These are phyloP conservation scores for Hypoxylon sp. DNA, from an alignment of 2,329 filamentous ascomycete genomes.

Conservation along the genomic window DNA sequence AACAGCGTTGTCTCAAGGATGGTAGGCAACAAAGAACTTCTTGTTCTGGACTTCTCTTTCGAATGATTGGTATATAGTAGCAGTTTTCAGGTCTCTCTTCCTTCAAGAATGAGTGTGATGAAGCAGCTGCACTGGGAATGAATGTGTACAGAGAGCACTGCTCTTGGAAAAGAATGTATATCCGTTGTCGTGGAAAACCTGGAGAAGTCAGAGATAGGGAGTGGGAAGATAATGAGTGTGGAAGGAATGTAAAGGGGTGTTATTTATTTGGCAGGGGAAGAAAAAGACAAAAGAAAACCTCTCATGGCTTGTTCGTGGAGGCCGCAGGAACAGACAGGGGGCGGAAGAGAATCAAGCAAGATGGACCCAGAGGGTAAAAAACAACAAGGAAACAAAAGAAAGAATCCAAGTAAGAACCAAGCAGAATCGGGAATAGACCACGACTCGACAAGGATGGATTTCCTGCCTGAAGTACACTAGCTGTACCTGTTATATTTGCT, in stretches of 20 bases:
- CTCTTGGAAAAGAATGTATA: constrained; percentile 54
- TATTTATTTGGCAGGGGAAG: constrained; percentile 44
- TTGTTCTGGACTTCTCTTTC: constrained; percentile 27
- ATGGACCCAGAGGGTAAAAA: constrained; percentile 11
- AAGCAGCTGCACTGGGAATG: constrained; percentile 51
- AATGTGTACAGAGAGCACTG: constrained; percentile 57
- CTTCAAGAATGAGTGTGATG: constrained; percentile 51
- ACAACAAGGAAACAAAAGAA: constrained; percentile 29
- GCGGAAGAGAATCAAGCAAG: constrained; percentile 3
- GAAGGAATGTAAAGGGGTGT: constrained; percentile 43
- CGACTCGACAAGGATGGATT: not conserved
- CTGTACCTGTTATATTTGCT: constrained; percentile 30
- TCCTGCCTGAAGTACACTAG: constrained; percentile 27
- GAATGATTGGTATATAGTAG: constrained; percentile 27
- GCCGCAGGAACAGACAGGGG: constrained; percentile 27
- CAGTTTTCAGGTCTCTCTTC: constrained; percentile 30
- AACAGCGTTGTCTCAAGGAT: constrained; percentile 31
- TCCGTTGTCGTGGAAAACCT: constrained; percentile 41
- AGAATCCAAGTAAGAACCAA: not conserved
- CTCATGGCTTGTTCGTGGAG: constrained; percentile 22
- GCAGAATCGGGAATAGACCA: constrained; percentile 25
- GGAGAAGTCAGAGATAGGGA: constrained; percentile 27
- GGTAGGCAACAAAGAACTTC: constrained; percentile 32
- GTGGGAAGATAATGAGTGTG: constrained; percentile 30
- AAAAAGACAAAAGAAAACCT: constrained; percentile 10